Evolutionary conservation across 2,329 filamentous ascomycete species (phyloP).

Genomic region (Diaporthe sp.): DNA sequence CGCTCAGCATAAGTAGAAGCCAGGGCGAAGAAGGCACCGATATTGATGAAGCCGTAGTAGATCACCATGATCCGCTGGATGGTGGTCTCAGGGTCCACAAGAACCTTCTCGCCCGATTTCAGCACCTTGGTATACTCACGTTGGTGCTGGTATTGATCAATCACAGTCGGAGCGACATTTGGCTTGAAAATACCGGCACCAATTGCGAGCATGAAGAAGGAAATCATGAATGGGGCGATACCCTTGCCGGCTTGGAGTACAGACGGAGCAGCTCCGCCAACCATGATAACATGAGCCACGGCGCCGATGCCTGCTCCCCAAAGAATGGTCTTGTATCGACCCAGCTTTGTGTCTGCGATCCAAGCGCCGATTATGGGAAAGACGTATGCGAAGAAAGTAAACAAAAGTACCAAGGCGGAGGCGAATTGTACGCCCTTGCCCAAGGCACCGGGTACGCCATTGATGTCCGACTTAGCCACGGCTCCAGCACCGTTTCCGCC

Average conservation of each 20-base stretch:
- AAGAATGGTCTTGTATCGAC: slow-evolving; percentile 76
- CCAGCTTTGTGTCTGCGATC: slow-evolving; percentile 74
- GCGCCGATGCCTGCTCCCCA: slow-evolving; percentile 67
- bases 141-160: slow-evolving; percentile 58
- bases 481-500: slow-evolving; percentile 52
- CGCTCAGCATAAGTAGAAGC: slow-evolving; percentile 81
- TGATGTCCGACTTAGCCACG: slow-evolving; percentile 46
- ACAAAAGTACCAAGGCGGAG: slow-evolving; percentile 59
- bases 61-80: slow-evolving; percentile 59
- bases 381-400: slow-evolving; percentile 62
- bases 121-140: slow-evolving; percentile 57
- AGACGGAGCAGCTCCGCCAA: slow-evolving; percentile 72
- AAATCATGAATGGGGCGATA: slow-evolving; percentile 71
- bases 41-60: slow-evolving; percentile 76
- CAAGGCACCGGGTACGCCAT: slow-evolving; percentile 62
- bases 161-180: slow-evolving; percentile 60
- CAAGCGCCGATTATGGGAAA: slow-evolving; percentile 65
- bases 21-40: slow-evolving; percentile 71
- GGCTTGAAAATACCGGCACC: slow-evolving; percentile 80
- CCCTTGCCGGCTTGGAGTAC: slow-evolving; percentile 64
- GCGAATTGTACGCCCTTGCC: slow-evolving; percentile 62
- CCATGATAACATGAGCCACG: slow-evolving; percentile 73
- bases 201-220: slow-evolving; percentile 74
- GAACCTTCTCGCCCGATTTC: slow-evolving; percentile 57
- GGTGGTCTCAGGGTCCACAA: slow-evolving; percentile 60